These are phyloP conservation scores for Boeremia lycopersici DNA, from an alignment of 2,329 filamentous ascomycete genomes.

Conservation along the genomic window DNA sequence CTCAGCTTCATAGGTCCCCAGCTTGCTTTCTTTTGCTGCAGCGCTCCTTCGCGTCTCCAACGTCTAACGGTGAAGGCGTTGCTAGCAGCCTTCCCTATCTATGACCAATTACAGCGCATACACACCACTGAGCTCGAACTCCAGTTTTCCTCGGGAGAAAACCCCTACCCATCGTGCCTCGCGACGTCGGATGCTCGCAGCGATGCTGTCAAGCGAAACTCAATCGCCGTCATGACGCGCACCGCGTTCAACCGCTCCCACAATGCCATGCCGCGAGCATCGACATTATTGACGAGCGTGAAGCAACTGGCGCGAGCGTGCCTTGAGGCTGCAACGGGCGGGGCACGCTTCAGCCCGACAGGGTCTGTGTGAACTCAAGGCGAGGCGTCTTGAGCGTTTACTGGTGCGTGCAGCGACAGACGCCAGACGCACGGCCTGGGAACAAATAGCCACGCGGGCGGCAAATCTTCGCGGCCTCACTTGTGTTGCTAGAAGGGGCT, in stretches of 20 bases:
- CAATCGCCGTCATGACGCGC: not conserved
- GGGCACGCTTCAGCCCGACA: constrained; percentile 1
- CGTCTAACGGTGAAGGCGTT: constrained; percentile 9
- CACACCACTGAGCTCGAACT: no score
- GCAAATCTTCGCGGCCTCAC: constrained; percentile 5
- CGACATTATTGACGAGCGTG: not conserved
- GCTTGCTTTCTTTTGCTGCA: constrained; percentile 1
- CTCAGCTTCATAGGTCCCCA: not conserved
- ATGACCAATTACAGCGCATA: constrained; percentile 30
- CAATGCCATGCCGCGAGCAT: constrained; percentile 3
- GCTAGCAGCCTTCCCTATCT: constrained; percentile 28
- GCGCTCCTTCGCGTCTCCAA: not conserved
- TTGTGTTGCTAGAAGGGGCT: not conserved
- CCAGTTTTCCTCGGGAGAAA: constrained; percentile 18
- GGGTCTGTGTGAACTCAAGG: constrained; percentile 8
- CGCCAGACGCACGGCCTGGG: constrained; percentile 2
- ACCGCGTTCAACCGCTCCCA: not conserved
- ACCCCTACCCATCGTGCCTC: no score
- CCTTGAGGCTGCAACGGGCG: not conserved
- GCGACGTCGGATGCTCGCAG: constrained; percentile 11
- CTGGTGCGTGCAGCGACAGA: not conserved
- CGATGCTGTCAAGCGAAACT: constrained; percentile 5
- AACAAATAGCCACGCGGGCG: not conserved
- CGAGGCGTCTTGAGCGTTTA: not conserved
- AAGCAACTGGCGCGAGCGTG: not conserved